These are phyloP conservation scores for Penicillium janthinellum DNA, from an alignment of 2,329 filamentous ascomycete species.

Conservation along the genomic window DNA sequence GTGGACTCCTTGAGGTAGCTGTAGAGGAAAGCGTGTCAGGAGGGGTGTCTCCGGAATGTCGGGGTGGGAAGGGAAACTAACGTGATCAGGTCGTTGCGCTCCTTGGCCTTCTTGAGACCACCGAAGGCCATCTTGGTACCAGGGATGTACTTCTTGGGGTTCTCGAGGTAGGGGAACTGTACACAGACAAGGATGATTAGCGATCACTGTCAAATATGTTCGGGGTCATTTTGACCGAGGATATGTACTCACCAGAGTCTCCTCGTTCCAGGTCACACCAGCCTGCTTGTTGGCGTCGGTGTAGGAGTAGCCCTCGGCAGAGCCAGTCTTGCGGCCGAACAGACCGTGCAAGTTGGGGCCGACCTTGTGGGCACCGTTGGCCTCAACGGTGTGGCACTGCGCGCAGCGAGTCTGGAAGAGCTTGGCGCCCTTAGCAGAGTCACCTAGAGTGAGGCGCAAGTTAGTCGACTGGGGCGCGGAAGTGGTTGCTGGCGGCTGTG, in stretches of 20 bases:
- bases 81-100: constrained; percentile 98
- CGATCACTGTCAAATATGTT: neutral
- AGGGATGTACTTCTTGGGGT: constrained; percentile 99
- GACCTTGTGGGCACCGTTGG: constrained; percentile 93
- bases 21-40: constrained; percentile 4
- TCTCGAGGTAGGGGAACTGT: constrained; percentile 97
- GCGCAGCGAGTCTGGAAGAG: constrained; percentile 98
- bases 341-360: constrained; percentile 96
- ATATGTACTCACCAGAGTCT: constrained; percentile 68
- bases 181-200: constrained; percentile 19
- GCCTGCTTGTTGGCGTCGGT: constrained; percentile 99
- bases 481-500: neutral
- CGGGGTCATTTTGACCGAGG: neutral
- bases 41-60: too few relatives aligned
- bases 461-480: constrained; percentile 29
- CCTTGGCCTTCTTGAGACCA: constrained; percentile 99
- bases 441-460: constrained; percentile 60
- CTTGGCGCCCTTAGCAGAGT: constrained; percentile 93
- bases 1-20: constrained; percentile 45
- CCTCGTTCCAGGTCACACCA: constrained; percentile 84
- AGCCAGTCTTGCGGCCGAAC: constrained; percentile 92
- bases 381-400: constrained; percentile 96
- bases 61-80: constrained; percentile 53
- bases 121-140: constrained; percentile 99
- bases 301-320: constrained; percentile 91